A percentile compares a stretch with the other conserved stretches of the same genome.
phyloP scores from a whole-genome alignment of 2,329 filamentous ascomycete genomes.

The Thielaviopsis cerberus region DNA sequence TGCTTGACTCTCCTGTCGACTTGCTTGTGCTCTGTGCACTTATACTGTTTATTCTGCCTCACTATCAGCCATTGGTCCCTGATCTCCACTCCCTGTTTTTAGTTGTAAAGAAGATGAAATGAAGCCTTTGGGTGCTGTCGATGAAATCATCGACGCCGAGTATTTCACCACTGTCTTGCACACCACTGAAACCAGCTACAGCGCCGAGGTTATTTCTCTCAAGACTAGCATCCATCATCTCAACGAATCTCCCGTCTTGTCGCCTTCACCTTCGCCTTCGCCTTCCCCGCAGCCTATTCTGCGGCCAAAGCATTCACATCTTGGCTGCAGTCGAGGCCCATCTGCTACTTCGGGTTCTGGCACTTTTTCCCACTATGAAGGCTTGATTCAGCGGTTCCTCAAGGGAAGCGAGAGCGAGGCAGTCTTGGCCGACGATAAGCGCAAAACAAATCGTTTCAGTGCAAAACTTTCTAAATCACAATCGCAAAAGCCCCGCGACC shows the following conservation, averaged over 20 bases:
- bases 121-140: constrained; percentile 5
- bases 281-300: neutral
- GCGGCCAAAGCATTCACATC: neutral
- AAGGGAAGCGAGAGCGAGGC: neutral
- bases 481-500: constrained; percentile 2
- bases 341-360: neutral
- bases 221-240: constrained; percentile 10
- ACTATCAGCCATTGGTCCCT: neutral
- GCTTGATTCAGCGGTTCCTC: neutral
- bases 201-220: constrained; percentile 5
- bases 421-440: neutral
- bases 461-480: constrained; percentile 3
- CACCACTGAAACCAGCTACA: constrained; percentile 6
- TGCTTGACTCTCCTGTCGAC: neutral
- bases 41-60: neutral
- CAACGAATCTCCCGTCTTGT: constrained; percentile 1
- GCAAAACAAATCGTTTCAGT: neutral
- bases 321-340: neutral
- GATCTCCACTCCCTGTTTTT: neutral
- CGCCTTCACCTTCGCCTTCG: neutral
- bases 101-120: constrained; percentile 6
- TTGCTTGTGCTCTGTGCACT: neutral
- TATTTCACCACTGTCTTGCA: constrained; percentile 8
- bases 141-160: constrained; percentile 10
- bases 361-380: constrained; percentile 7